Evolutionary conservation across 2,329 filamentous ascomycete genomes (phyloP).

Genomic region (Fusarium euwallaceae): DNA sequence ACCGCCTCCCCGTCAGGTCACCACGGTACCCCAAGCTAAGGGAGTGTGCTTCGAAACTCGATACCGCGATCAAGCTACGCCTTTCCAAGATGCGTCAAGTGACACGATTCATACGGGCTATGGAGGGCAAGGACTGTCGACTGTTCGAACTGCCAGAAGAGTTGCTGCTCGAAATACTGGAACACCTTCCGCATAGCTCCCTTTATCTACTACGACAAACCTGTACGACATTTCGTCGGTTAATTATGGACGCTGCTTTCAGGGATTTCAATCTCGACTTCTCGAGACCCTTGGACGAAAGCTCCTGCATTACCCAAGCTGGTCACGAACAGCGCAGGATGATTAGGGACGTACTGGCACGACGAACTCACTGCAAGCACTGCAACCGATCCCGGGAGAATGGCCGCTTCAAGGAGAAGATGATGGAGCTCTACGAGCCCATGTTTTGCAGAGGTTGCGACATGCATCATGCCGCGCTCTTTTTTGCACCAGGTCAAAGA

Average conservation of each 20-base stretch:
- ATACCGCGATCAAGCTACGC: neutral
- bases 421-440: conserved; percentile 12
- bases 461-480: neutral
- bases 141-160: neutral
- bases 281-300: neutral
- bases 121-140: neutral
- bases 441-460: conserved; percentile 4
- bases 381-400: neutral
- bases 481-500: conserved; percentile 10
- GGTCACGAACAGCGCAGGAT: conserved; percentile 1
- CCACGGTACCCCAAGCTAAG: neutral
- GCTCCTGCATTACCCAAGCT: conserved; percentile 7
- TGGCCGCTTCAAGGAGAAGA: neutral
- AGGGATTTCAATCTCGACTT: conserved; percentile 12
- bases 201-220: conserved; percentile 17
- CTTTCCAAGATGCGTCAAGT: neutral
- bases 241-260: neutral
- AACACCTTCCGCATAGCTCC: conserved; percentile 5
- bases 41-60: neutral
- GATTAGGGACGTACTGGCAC: neutral
- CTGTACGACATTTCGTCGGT: neutral
- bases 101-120: neutral
- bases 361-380: neutral
- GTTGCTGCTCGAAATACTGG: conserved; percentile 15
- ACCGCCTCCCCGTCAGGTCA: neutral